phyloP scores from a whole-genome alignment of 345 rosid species.

The Gossypium raimondii region DNA sequence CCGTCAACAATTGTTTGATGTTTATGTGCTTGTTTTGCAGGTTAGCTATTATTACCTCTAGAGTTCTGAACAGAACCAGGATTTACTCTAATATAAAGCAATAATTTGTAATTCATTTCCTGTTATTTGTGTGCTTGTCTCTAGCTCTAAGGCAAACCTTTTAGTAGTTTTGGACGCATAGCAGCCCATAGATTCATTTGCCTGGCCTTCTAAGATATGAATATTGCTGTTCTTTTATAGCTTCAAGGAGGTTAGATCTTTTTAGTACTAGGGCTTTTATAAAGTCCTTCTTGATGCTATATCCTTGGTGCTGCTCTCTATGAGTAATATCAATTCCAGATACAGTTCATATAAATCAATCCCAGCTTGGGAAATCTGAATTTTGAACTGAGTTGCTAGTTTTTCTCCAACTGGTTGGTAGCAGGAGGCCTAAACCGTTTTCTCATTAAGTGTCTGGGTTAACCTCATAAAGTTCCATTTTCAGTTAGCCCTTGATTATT shows the following conservation, averaged over 20 bases:
- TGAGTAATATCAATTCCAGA: not conserved
- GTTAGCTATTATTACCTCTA: not conserved
- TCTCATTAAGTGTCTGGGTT: too few relatives aligned
- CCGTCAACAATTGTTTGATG: not conserved
- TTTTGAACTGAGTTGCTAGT: not conserved
- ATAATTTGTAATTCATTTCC: not conserved
- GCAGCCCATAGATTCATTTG: not conserved
- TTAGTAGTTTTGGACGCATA: not conserved
- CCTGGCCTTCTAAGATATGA: not conserved
- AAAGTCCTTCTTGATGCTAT: not conserved
- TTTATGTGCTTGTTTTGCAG: not conserved
- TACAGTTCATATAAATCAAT: not conserved
- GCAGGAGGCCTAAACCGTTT: not conserved
- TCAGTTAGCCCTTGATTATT: too few relatives aligned
- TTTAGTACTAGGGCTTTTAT: not conserved
- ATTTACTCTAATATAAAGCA: not conserved
- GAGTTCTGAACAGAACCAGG: too few relatives aligned
- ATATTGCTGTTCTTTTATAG: not conserved
- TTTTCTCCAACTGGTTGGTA: not conserved
- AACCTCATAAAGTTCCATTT: too few relatives aligned
- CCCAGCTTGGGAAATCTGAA: not conserved
- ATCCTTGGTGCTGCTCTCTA: conserved; percentile 1
- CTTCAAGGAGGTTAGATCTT: not conserved
- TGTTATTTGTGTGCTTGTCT: not conserved
- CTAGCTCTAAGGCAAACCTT: not conserved